Evolutionary conservation across 805 yeast species (phyloP).

Genomic region (Yarrowia yakushimensis): DNA sequence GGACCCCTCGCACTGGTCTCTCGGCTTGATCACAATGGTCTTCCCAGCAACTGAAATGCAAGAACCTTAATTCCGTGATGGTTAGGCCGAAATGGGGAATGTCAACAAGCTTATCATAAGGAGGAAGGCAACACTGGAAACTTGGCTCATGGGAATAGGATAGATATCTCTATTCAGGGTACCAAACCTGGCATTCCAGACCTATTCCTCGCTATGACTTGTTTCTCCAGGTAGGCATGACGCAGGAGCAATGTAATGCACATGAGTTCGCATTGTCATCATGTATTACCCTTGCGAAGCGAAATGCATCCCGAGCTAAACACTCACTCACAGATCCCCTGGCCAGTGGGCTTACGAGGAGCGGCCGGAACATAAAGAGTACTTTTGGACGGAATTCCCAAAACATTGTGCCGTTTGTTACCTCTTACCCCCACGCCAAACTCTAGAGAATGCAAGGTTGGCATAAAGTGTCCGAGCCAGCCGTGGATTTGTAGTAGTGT

Average conservation of each 20-base stretch:
- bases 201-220: background rate
- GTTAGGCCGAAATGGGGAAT: background rate
- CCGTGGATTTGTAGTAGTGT: background rate
- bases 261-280: background rate
- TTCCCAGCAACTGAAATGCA: background rate
- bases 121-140: background rate
- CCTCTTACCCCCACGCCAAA: background rate
- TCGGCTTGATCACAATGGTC: background rate
- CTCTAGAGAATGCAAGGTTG: background rate
- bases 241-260: conserved; percentile 12
- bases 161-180: no score
- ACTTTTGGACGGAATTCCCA: background rate
- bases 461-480: background rate
- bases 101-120: background rate
- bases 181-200: no score
- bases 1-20: background rate
- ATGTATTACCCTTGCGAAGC: no score
- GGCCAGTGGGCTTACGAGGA: no score
- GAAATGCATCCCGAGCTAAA: background rate
- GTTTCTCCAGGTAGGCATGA: background rate
- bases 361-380: no score
- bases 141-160: no score
- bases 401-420: background rate
- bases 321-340: no score
- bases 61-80: background rate